phyloP scores from a whole-genome alignment of 2,329 filamentous ascomycete species.

The Ophiocordyceps camponoti-leonardi region DNA sequence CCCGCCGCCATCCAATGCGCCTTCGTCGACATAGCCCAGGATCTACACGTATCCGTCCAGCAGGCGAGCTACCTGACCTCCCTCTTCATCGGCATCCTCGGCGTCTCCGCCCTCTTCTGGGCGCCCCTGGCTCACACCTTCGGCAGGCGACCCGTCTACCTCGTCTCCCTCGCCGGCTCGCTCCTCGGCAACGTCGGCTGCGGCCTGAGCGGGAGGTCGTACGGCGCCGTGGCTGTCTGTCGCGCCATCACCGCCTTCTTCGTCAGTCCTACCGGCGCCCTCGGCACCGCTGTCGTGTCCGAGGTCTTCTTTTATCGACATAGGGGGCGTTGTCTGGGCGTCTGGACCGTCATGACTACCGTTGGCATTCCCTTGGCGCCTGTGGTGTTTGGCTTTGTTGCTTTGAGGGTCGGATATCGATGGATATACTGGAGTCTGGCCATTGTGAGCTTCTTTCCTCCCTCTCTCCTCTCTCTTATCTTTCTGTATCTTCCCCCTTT shows the following conservation, averaged over 20 bases:
- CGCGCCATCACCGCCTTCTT: slow-evolving; percentile 34
- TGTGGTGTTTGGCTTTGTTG: slow-evolving; percentile 25
- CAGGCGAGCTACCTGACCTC: slow-evolving; percentile 31
- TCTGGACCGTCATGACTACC: slow-evolving; percentile 8
- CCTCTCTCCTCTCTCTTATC: not conserved
- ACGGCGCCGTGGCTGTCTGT: slow-evolving; percentile 29
- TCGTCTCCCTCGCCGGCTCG: slow-evolving; percentile 27
- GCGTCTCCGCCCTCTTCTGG: slow-evolving; percentile 29
- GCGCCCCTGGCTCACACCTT: slow-evolving; percentile 34
- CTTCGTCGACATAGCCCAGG: slow-evolving; percentile 32
- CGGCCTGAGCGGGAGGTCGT: slow-evolving; percentile 24
- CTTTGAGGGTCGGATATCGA: slow-evolving; percentile 31
- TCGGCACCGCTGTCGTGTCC: slow-evolving; percentile 6
- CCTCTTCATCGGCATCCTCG: slow-evolving; percentile 7
- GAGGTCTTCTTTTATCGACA: slow-evolving; percentile 6
- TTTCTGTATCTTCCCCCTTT: too few species aligned
- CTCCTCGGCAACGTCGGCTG: slow-evolving; percentile 33
- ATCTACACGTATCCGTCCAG: slow-evolving; percentile 29
- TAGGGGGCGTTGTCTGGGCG: slow-evolving; percentile 5
- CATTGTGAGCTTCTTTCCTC: slow-evolving; percentile 18
- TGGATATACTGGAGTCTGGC: slow-evolving; percentile 43
- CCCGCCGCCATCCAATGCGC: slow-evolving; percentile 36
- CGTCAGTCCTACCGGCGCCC: slow-evolving; percentile 27
- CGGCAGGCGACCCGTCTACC: slow-evolving; percentile 34
- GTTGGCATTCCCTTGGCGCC: slow-evolving; percentile 13